phyloP scores from a whole-genome alignment of 495 filamentous ascomycete species.

The Pseudevernia furfuracea region DNA sequence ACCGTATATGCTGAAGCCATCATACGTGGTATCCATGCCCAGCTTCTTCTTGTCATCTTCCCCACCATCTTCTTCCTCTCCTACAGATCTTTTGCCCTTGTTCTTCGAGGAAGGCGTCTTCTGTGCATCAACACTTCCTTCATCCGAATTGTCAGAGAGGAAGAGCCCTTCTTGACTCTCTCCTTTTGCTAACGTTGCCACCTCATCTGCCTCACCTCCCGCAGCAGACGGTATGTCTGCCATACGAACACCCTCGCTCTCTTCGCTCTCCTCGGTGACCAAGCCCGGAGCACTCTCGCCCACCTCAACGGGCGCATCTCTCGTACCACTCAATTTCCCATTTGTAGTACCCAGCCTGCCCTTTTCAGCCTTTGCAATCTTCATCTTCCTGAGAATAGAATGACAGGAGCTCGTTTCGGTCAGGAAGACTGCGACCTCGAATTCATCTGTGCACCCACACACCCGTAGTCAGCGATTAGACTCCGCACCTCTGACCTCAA shows the following conservation, averaged over 20 bases:
- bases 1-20: conserved; percentile 91
- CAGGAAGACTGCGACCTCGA: conserved; percentile 89
- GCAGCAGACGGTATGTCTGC: conserved; percentile 35
- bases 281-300: conserved; percentile 31
- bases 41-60: conserved; percentile 85
- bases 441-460: conserved; percentile 59
- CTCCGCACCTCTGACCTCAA: not conserved
- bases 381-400: conserved; percentile 76
- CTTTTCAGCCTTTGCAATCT: conserved; percentile 53
- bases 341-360: conserved; percentile 45
- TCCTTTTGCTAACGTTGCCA: conserved; percentile 31
- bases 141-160: conserved; percentile 17
- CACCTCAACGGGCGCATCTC: conserved; percentile 42
- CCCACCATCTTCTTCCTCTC: conserved; percentile 35
- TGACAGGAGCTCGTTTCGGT: conserved; percentile 83
- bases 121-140: conserved; percentile 39
- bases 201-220: conserved; percentile 6
- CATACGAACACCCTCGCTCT: conserved; percentile 33
- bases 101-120: conserved; percentile 72
- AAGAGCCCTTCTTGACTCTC: conserved; percentile 32
- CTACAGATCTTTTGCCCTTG: conserved; percentile 26
- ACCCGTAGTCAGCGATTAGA: not conserved
- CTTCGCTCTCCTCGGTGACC: conserved; percentile 36
- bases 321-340: conserved; percentile 41
- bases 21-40: conserved; percentile 73